A percentile compares a stretch with the other conserved stretches of the same genome.
Evolutionary conservation across 345 rosid genomes (phyloP).

Genomic region (Adansonia digitata): DNA sequence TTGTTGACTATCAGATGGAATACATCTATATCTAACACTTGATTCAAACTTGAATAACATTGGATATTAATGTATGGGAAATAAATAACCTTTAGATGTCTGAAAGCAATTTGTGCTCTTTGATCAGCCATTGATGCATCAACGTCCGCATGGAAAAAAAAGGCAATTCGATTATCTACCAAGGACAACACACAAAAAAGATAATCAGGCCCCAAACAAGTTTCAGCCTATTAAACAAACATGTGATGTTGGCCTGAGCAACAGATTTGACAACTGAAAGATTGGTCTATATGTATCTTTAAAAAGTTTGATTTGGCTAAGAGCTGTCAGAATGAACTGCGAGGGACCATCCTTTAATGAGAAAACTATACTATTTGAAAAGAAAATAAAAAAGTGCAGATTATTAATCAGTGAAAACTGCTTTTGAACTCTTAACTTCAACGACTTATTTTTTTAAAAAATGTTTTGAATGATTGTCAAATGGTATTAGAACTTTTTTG

Average conservation of each 20-base stretch:
- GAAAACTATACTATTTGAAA: background rate
- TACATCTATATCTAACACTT: no score
- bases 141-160: conserved; percentile 90
- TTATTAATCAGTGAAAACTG: no score
- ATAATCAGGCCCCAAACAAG: background rate
- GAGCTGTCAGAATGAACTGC: background rate
- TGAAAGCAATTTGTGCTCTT: conserved; percentile 82
- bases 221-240: no score
- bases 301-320: background rate
- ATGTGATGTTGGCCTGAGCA: no score
- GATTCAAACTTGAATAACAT: no score
- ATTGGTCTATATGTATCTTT: background rate
- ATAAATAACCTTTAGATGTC: conserved; percentile 63
- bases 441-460: no score
- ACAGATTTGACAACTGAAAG: background rate
- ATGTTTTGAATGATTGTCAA: no score
- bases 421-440: no score
- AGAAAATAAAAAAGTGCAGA: no score
- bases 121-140: conserved; percentile 96
- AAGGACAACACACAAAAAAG: background rate
- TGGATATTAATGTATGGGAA: background rate
- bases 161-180: conserved; percentile 73
- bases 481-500: no score
- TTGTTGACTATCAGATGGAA: no score
- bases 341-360: background rate